Conservation (phyloP, 169 alveolate genomes). For the Theileria equi region DNA sequence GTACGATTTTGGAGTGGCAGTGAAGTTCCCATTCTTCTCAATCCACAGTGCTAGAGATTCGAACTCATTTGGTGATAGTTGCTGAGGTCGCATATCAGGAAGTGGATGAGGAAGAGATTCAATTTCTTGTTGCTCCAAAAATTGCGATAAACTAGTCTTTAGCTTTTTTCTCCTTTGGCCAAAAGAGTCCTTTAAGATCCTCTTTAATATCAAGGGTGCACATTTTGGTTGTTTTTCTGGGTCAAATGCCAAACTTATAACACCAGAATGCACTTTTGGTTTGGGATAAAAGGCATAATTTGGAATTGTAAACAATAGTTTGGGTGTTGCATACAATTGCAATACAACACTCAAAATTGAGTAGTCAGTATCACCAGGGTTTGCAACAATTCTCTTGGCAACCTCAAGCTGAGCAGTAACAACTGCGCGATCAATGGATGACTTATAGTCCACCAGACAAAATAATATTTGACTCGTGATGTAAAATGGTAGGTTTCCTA, state of each 20-base stretch:
- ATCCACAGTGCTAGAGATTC: conserved; percentile 56
- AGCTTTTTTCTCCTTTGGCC: conserved; percentile 68
- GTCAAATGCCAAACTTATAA: conserved; percentile 63
- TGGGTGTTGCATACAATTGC: conserved; percentile 63
- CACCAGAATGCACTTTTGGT: conserved; percentile 78
- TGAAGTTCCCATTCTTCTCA: conserved; percentile 31
- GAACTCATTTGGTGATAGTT: conserved; percentile 63
- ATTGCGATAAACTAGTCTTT: conserved; percentile 61
- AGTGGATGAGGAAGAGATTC: conserved; percentile 50
- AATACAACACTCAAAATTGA: conserved; percentile 73
- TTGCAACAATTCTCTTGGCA: conserved; percentile 75
- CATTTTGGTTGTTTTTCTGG: conserved; percentile 26
- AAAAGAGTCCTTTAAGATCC: conserved; percentile 60
- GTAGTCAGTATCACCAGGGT: conserved; percentile 59
- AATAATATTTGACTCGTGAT: conserved; percentile 80
- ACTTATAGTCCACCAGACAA: conserved; percentile 75
- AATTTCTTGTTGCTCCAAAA: conserved; percentile 46
- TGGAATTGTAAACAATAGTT: conserved; percentile 73
- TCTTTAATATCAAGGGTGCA: conserved; percentile 63
- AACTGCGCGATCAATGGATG: conserved; percentile 75
- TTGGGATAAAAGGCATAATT: conserved; percentile 74
- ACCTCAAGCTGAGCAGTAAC: conserved; percentile 81
- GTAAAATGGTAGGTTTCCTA: conserved; percentile 81
- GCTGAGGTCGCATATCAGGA: conserved; percentile 68
- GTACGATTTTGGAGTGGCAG: not conserved